Evolutionary conservation across 2,329 filamentous ascomycete species (phyloP).

Genomic region (Monosporascus sp.): DNA sequence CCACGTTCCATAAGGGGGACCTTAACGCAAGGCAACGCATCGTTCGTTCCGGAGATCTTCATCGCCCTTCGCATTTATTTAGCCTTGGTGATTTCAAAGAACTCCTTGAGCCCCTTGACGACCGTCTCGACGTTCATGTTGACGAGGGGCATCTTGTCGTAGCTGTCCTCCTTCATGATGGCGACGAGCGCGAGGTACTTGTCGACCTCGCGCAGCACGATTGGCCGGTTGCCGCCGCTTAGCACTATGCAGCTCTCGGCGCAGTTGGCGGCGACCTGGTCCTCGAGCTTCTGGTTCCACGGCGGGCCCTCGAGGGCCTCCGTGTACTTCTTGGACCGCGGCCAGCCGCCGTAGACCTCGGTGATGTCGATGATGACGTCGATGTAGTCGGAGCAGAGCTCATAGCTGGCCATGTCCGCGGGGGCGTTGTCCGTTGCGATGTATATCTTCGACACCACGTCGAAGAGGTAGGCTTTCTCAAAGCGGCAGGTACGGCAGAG

Average conservation of each 20-base stretch:
- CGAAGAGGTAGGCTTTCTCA: constrained; percentile 97
- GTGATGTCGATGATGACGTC: constrained; percentile 97
- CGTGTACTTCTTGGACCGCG: constrained; percentile 49
- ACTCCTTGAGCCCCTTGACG: constrained; percentile 71
- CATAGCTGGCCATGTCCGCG: constrained; percentile 91
- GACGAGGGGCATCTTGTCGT: constrained; percentile 77
- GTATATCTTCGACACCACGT: constrained; percentile 97
- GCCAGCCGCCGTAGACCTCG: constrained; percentile 83
- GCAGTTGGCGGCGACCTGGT: constrained; percentile 61
- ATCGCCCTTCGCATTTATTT: constrained; percentile 21
- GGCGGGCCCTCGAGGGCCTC: constrained; percentile 53
- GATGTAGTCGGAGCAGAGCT: constrained; percentile 98
- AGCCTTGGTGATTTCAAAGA: constrained; percentile 68
- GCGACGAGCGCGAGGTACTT: constrained; percentile 76
- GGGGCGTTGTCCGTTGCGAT: constrained; percentile 93
- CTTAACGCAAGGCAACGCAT: too few species aligned
- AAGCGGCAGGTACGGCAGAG: constrained; percentile 91
- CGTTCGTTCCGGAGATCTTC: background rate
- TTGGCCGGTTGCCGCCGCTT: constrained; percentile 57
- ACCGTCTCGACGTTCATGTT: constrained; percentile 84
- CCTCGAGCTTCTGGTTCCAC: constrained; percentile 57
- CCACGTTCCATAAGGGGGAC: too few species aligned
- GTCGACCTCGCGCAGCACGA: constrained; percentile 65
- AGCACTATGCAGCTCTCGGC: constrained; percentile 65
- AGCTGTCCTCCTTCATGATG: constrained; percentile 80